Conservation (phyloP, 805 yeast species). For the Metschnikowia noctiluminum region DNA sequence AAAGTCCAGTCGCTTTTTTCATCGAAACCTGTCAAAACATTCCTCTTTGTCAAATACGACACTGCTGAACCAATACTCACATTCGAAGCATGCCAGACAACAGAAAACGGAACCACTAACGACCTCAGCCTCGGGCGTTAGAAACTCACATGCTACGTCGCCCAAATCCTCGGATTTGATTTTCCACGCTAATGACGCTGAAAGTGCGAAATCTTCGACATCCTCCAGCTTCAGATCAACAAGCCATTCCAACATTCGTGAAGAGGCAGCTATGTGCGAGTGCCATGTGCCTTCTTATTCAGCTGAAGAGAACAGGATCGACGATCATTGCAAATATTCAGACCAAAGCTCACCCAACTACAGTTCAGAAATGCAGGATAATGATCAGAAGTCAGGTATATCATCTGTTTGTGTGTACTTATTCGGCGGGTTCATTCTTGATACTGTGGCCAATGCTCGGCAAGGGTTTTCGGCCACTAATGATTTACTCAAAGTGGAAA, state of each 20-base stretch:
- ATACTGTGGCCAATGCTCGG: constrained; percentile 12
- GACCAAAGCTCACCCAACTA: constrained; percentile 10
- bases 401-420: constrained; percentile 28
- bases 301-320: no score
- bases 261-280: background rate
- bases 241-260: background rate
- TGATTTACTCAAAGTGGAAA: constrained; percentile 35
- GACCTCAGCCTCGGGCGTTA: background rate
- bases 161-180: background rate
- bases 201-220: background rate
- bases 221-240: background rate
- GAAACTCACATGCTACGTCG: background rate
- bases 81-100: constrained; percentile 32
- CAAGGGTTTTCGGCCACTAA: constrained; percentile 28
- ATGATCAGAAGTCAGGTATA: constrained; percentile 17
- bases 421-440: constrained; percentile 37
- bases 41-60: background rate
- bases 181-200: background rate
- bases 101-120: constrained; percentile 21
- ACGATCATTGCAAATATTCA: no score
- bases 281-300: no score
- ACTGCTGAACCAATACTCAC: constrained; percentile 22
- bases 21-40: constrained; percentile 6
- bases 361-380: constrained; percentile 3
- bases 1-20: constrained; percentile 17